Evolutionary conservation across 1,284 basidiomycete genomes (phyloP), one percentile per base, ranked within the genome.

Genomic region (Apiotrichum gracile): DNA sequence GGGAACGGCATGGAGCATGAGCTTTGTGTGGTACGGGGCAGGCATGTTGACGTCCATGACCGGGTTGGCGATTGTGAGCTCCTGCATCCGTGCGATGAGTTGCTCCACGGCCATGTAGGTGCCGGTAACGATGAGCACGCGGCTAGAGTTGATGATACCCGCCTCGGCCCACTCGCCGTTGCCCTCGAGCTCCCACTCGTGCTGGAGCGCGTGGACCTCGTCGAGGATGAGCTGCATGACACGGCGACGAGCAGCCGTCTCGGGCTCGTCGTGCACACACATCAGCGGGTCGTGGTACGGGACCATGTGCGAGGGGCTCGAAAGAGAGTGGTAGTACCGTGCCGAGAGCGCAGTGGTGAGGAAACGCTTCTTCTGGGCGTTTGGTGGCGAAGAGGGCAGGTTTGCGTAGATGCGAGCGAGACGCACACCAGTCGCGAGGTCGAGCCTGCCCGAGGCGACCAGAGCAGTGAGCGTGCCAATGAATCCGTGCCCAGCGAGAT

Each of bases 31-130:
- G 52, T 69, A 74, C 6, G 73, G 72, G 48, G 69, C 73, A 63
- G 72, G 72, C 65, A 73, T 69, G 35, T 55, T 57, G n/a, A 74
- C 66, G 48, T 75, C 73, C 68, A 75, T 72, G 10, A 75, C 73
- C 10, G 72, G 72, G 54, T 72, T 75, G 14, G 72, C 73, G 21
- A 75, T 62, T 33, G 65, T 67, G 14, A 72, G 58, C 24, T 63
- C 60, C 44, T 71, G 67, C 27, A 74, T 58, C 25, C 70, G 52
- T 43, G 71, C 69, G 43, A 74, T 67, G 37, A 73, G 63, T 46
- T 69, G 64, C 49, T 67, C 63, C 4, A 72, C 68, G 5, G 70
- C 73, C 26, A 63, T 54, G 33, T 69, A 61, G 13, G 72, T 75
- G 22, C 73, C 73, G 9, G 70, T 68, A 21, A 71, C 64, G 17